phyloP scores from a whole-genome alignment of 257 asterid genomes.

The Henckelia pumila region DNA sequence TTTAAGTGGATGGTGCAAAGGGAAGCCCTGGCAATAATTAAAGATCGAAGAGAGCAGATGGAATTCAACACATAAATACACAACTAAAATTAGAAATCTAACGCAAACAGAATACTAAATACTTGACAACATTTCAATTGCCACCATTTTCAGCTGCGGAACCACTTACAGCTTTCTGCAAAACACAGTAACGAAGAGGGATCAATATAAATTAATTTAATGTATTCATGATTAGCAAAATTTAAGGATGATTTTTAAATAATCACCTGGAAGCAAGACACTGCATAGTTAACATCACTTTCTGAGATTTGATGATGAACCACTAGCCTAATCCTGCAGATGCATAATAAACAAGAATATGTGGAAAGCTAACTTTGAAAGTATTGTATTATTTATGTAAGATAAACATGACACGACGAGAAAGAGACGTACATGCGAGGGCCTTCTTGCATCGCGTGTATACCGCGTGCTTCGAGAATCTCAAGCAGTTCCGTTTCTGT shows the following conservation, averaged over 20 bases:
- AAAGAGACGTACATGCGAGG: conserved; percentile 50
- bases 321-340: conserved; percentile 77
- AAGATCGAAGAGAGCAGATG: too few species aligned
- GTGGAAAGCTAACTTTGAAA: too few species aligned
- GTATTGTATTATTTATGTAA: background rate
- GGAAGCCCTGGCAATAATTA: too few species aligned
- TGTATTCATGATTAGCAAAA: background rate
- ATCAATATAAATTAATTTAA: background rate
- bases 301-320: conserved; percentile 93
- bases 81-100: too few species aligned
- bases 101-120: background rate
- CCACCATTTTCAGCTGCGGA: conserved; percentile 41
- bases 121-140: conserved; percentile 19
- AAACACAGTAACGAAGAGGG: background rate
- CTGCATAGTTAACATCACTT: conserved; percentile 63
- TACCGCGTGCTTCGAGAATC: conserved; percentile 62
- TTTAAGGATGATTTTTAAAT: background rate
- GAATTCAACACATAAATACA: too few species aligned
- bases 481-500: conserved; percentile 50
- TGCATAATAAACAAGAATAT: background rate
- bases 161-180: conserved; percentile 64
- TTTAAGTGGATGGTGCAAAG: too few species aligned
- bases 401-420: background rate
- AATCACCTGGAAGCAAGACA: conserved; percentile 78
- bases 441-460: conserved; percentile 66